Evolutionary conservation across 768 basidiomycete genomes (phyloP), one percentile per base, ranked within the genome.

Genomic region (Lactarius evosmus): DNA sequence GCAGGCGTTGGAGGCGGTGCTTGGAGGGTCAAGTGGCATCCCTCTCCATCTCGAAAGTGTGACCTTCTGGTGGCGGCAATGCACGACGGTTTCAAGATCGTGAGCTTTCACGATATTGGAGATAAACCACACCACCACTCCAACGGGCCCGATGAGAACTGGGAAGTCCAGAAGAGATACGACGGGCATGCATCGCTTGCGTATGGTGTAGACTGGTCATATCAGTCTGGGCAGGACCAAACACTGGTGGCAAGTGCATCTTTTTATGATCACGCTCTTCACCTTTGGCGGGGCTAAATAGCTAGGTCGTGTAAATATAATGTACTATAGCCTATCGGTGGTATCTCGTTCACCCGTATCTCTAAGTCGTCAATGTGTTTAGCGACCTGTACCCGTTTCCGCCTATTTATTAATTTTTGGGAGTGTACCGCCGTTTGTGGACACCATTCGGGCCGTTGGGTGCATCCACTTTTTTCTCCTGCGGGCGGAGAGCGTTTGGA

Each of bases 1-100:
- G 83, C 82, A 29, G 81, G 88, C 61, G 86, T 93, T 3, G 93
- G 93, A 12, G 97, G 97, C 14, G 97, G 97, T 3, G 91, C 86
- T 12, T 99, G 97, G 97, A 83, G 97, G 19, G 86, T 93, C 62
- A 95, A 96, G 74, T 99, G 95, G 93, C 94, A 98, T 75, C 94
- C 95, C 7, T 83, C 82, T 5, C 67, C 79, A 2, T 68, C 71
- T n/a, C 82, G 94, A 51, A 82, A 80, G 66, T 70, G 82, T 40
- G 91, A 95, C 70, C 79, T 98, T 2, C 82, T 98, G 22, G 85
- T 94, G n/a, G 97, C 95, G 0, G 94, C 91, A 71, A 99, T 98
- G 97, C 95, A 96, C 72, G 94, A 94, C 66, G 95, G 96, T 11
- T 95, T 93, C 82, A 97, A 97, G 72, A 79, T 96, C 7, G 73